Evolutionary conservation across 306 rosid species (phyloP), one percentile per base, ranked within the genome.

Genomic region (Sophora flavescens): DNA sequence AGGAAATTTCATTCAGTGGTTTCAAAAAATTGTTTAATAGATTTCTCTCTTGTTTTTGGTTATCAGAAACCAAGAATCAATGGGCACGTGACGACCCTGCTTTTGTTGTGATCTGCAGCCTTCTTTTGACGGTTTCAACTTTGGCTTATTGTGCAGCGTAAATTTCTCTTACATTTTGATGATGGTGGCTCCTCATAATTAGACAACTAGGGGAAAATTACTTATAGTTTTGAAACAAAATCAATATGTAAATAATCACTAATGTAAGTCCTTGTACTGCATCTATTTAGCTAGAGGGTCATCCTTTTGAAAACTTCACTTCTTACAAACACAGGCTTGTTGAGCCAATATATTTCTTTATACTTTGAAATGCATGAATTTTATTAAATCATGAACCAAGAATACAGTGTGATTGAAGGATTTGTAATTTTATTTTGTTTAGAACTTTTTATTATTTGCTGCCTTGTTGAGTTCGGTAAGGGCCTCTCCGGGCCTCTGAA

Each of bases 41-140:
- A 8, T 57, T 75, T 38, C 42, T 70, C 22, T 22, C 44, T 73
- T 42, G 52, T 14, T 69, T 81, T 77, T 86, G 63, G 80, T 78
- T 71, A 71, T 83, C 94, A 96, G 99, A 96, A 91, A 96, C 99
- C 86, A 96, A 96, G 93, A 96, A 96, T 74, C 99, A 96, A 84
- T 96, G 99, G 99, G 98, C 99, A 68, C 99, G 99, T 28, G 99
- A 96, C 51, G 99, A 96, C 80, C 99, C 99, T 86, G 99, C 97
- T 83, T 96, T 96, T 88, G 88, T 92, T 91, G 99, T 96, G 88
- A 92, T 96, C 87, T 96, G 96, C 91, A 92, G 93, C 84, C 89
- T 96, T 87, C 97, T 96, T 86, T 78, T 96, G 89, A 78, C 86
- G 15, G 90, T 96, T 81, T 90, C 99, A 72, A 84, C 93, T 63